A percentile compares a stretch with the other conserved stretches of the same genome.
Conservation (phyloP, 257 asterid species). For the Solanum appendiculatum region DNA sequence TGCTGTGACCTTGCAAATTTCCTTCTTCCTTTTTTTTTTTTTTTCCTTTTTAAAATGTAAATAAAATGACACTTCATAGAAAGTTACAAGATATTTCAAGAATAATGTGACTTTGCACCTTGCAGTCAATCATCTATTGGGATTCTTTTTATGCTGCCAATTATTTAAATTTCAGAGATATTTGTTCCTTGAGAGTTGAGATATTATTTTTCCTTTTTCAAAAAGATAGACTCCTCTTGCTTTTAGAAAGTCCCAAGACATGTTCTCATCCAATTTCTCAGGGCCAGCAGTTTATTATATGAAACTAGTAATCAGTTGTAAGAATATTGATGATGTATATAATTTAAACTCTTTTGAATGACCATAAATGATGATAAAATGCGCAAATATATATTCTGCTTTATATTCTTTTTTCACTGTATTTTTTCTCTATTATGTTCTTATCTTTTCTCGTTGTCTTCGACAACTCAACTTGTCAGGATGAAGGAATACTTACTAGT, state of each 20-base stretch:
- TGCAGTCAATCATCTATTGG: not conserved
- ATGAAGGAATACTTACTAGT: not conserved
- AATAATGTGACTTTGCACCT: not conserved
- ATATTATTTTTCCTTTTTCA: not conserved
- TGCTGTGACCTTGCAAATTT: not conserved
- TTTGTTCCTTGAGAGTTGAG: not conserved
- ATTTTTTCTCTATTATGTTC: not conserved
- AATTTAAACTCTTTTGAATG: not conserved
- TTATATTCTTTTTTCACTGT: not conserved
- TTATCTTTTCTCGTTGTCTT: not conserved
- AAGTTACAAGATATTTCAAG: not conserved
- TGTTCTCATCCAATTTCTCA: not conserved
- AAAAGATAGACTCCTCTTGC: not conserved
- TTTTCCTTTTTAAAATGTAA: not conserved
- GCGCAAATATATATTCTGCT: not conserved
- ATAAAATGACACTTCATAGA: not conserved
- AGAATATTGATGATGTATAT: not conserved
- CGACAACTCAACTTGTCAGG: not conserved
- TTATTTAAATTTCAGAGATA: not conserved
- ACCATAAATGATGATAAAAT: not conserved
- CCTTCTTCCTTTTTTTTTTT: not conserved
- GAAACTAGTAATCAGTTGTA: not conserved
- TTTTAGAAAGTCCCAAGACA: not conserved
- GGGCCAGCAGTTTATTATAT: not conserved
- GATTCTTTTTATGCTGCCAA: not conserved